Base-by-base conservation (phyloP, 805 yeast genomes). In the Suhomyces canberraensis region DNA sequence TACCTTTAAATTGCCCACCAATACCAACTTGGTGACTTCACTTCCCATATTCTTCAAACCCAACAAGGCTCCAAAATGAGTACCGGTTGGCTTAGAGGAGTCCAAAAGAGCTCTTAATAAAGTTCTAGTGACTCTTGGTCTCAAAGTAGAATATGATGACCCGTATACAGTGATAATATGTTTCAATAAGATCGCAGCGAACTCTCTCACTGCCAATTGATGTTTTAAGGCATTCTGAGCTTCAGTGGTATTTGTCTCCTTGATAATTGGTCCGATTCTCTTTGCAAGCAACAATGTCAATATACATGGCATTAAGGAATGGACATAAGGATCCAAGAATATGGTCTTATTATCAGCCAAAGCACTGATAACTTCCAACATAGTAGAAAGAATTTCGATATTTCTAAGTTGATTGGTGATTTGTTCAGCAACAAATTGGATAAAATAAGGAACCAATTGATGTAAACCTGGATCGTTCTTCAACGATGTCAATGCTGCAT, bases 281-380 rank as follows among this genome's bases (percentile, higher is more conserved):
- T 89, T 89, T 1, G 98, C 97, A 33, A 93, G 72, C 29, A 93
- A 71, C 15, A 91, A 71, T 0, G 99, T 93, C 47, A 93, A 71
- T 22, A 93, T 82, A 42, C 96, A 87, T n/a, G 99, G 98, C 86
- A 93, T 88, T 48, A 93, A 67, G 1, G 96, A 91, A 64, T 95
- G 98, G 31, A 93, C 88, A 54, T 91, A 91, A 8, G 98, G 98
- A 48, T 91, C 97, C 42, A 91, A 71, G 51, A 89, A 91, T 26
- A 93, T 79, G 15, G 95, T 81, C 37, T 79, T 79, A 61, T 93
- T 93, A 29, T 83, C 79, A 33, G 89, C 71, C 20, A 93, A 69
- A 0, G 98, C 89, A 41, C 87, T 84, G 9, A 91, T 78, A 44
- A 89, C 89, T 58, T 88, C 95, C 42, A 93, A 66, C 87, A 91